Evolutionary conservation across 2,329 filamentous ascomycete species (phyloP).

Genomic region (Colletotrichum liriopes): DNA sequence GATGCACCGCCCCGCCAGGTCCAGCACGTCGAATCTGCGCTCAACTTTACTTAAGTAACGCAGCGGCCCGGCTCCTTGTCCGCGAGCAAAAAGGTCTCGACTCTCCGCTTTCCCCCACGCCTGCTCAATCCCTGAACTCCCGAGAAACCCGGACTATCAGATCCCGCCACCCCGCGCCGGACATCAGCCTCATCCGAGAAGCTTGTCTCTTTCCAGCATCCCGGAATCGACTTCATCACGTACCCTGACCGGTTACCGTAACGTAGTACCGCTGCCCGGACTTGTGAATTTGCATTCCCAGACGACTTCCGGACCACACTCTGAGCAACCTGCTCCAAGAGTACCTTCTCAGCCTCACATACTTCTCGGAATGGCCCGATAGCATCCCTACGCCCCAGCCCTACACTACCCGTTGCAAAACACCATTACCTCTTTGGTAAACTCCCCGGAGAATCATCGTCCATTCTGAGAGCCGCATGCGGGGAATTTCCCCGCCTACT

Average conservation of each 20-base stretch:
- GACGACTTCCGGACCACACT: neutral
- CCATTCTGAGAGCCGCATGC: constrained; percentile 44
- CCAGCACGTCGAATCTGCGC: constrained; percentile 14
- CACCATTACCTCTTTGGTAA: constrained; percentile 43
- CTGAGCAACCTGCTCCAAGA: neutral
- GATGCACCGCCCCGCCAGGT: constrained; percentile 38
- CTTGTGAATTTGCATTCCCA: neutral
- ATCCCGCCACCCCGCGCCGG: constrained; percentile 23
- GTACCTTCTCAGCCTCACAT: neutral
- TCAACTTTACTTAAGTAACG: constrained; percentile 39
- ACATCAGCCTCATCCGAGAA: constrained; percentile 27
- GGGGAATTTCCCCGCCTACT: constrained; percentile 45
- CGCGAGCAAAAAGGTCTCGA: constrained; percentile 23
- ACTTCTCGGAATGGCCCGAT: constrained; percentile 41
- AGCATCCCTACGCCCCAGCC: constrained; percentile 38
- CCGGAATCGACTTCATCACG: constrained; percentile 13
- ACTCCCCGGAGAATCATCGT: constrained; percentile 37
- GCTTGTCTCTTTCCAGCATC: constrained; percentile 12
- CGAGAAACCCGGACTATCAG: constrained; percentile 14
- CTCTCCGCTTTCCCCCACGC: constrained; percentile 25
- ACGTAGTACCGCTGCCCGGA: neutral
- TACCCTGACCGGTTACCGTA: neutral
- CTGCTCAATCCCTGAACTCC: constrained; percentile 11
- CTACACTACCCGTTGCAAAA: constrained; percentile 14
- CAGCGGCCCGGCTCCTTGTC: constrained; percentile 36